Evolutionary conservation across 192 early-diverging fungal genomes (phyloP).

Genomic region (Podila horticola): DNA sequence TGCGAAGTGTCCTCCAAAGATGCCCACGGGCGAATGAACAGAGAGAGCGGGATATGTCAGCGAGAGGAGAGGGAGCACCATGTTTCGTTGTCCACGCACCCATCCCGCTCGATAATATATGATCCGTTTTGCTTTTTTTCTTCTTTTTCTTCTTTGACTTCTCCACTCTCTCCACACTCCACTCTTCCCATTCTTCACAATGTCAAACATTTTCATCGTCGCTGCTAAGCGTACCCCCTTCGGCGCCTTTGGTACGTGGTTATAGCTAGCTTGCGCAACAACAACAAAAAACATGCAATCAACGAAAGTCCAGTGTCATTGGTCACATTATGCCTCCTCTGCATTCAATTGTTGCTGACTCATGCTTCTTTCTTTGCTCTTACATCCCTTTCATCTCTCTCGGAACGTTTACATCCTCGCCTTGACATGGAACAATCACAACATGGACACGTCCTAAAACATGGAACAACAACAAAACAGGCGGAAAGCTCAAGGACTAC

Average conservation of each 20-base stretch:
- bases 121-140: neutral
- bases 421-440: neutral
- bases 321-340: too few species aligned
- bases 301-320: too few species aligned
- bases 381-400: neutral
- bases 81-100: neutral
- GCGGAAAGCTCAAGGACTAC: slow-evolving; percentile 89
- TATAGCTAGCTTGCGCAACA: neutral
- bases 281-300: neutral
- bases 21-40: slow-evolving; percentile 3
- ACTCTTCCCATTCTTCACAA: slow-evolving; percentile 23
- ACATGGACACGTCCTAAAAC: neutral
- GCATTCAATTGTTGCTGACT: neutral
- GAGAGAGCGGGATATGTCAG: slow-evolving; percentile 3
- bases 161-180: slow-evolving; percentile 12
- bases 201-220: slow-evolving; percentile 79
- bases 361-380: neutral
- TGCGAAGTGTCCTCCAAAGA: too few species aligned
- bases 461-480: slow-evolving; percentile 15
- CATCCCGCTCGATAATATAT: neutral
- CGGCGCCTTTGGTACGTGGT: slow-evolving; percentile 81
- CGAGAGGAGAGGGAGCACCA: neutral
- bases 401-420: neutral
- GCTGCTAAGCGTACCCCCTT: slow-evolving; percentile 89
- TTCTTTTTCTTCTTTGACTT: slow-evolving; percentile 10